Evolutionary conservation across 176 grass and related monocot species (phyloP), one percentile per base, ranked within the genome.

Genomic region (Ananas comosus): DNA sequence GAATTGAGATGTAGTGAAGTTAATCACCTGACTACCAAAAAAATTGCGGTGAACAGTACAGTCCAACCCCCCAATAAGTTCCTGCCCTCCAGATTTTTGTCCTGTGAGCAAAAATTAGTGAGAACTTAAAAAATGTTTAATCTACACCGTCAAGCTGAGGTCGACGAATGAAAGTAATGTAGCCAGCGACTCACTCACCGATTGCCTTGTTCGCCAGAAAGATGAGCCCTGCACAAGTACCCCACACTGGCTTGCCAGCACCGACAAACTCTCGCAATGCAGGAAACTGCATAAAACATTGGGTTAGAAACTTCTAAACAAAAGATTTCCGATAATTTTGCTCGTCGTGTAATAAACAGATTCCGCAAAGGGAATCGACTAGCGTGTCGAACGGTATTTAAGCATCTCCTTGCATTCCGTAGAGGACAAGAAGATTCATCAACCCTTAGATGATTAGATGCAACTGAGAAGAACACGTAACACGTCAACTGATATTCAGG

Each of bases 211-310:
- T 71, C 80, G 94, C 94, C 58, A 99, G 82, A 75, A 99, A 99
- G 61, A 99, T 99, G 49, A 99, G 89, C 29, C 94, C 89, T 33
- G 94, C 89, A 83, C 94, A 99, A 59, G 94, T 99, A 76, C 94
- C 94, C 94, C 94, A 99, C 16, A 99, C 94, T n/a, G 89, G 94
- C 42, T 91, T 99, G 74, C 94, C 89, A 64, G 72, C 73, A 18
- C 84, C 10, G 23, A 93, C 89, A 78, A 99, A 93, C 2, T 99
- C 94, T 82, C 84, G 80, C 66, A 93, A 84, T 52, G 94, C 82
- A 82, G 94, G 94, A 78, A 99, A 99, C 94, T 99, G 83, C 64
- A 78, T 2, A 12, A 12, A 23, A 51, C 70, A 85, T 51, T 63
- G 75, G 76, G 69, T 65, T 19, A 65, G 63, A 69, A 50, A 29